Evolutionary conservation across 305 asterid genomes (phyloP), one percentile per base, ranked within the genome.

Genomic region (Fraxinus latifolia): DNA sequence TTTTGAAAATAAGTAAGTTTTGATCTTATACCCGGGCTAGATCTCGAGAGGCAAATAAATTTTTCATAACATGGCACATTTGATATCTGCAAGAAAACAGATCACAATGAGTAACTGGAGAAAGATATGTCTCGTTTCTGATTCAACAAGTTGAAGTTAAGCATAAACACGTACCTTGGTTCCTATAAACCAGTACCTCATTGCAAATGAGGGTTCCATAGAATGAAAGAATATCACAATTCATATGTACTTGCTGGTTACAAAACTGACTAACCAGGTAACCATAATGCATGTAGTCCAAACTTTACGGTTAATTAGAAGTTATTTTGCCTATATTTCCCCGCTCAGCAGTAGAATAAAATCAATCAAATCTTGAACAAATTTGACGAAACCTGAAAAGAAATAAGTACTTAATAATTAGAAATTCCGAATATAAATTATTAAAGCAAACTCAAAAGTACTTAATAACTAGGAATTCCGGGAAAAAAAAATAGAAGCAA

Each of bases 351-450:
- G 53, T 81, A 25, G 77, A 75, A 79, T 68, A 37, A 32, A 4
- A 58, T 44, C 79, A 72, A 81, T 91, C 93, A 92, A 67, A 83
- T 86, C 72, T 83, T 92, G 88, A 94, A 91, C 89, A 94, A 87
- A 87, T 90, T 88, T 72, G 98, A 90, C 67, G 98, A 85, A 79
- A 94, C 97, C 98, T 93, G 91, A 36, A 82, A 86, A 55, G 62
- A 75, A 67, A 42, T 14, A 82, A 29, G 27, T 19, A 65, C 53
- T 72, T 70, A 25, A 31, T 47, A 77, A 67, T 74, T 17, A 31
- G 67, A 71, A 44, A 83, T 60, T 36, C 12, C 1, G 42, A 23
- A 7, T 60, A 15, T 17, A 44, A 7, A 34, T 74, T 21, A 31
- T 74, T 15, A 14, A 78, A 29, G 25, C 14, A 72, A 32, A 29